Base-by-base conservation (phyloP, 495 filamentous ascomycete species). In the Cenococcum geophilum region DNA sequence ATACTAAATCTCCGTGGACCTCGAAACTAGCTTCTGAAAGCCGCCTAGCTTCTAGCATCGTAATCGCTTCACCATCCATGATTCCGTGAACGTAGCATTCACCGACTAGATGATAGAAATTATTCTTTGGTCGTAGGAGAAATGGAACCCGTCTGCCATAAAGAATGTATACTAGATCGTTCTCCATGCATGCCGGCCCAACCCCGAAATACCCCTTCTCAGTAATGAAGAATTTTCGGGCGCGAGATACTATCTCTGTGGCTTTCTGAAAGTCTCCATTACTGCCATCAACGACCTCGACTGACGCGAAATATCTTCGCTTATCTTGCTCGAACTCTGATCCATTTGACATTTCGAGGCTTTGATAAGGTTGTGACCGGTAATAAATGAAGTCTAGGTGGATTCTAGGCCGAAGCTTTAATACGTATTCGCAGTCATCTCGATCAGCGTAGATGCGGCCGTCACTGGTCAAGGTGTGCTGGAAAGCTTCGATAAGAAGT, bases 21-120 rank as follows among this genome's bases (percentile, higher is more conserved):
- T 32, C 27, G 6, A 32, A 32, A 6, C 3, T 32, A 6, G 27
- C 27, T 32, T 32, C 27, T 32, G 27, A 32, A 32, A 47, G 42
- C 42, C 10, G 2, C 20, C 42, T 9, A 47, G 42, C 42, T 12
- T 47, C 20, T 4, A 16, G 10, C 42, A 47, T 47, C 42, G 14
- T 21, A 47, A 53, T 25, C 4, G 50, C 50, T 53, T 53, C 50
- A 8, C 50, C 50, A 34, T 53, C 50, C 50, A 53, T 53, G n/a
- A 53, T 53, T 2, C 50, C 50, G 18, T 53, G 50, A 18, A 53
- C n/a, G 27, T 53, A 22, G 4, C n/a, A 53, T 18, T 18, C 50
- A 47, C 42, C 42, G 14, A 47, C 2, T 16, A 47, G 42, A 16
- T 47, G 10, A 47, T n/a, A 47, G 20, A n/a, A 4, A 16, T 47